phyloP scores from a whole-genome alignment of 2,329 filamentous ascomycete genomes.

The Neonectria coccinea region DNA sequence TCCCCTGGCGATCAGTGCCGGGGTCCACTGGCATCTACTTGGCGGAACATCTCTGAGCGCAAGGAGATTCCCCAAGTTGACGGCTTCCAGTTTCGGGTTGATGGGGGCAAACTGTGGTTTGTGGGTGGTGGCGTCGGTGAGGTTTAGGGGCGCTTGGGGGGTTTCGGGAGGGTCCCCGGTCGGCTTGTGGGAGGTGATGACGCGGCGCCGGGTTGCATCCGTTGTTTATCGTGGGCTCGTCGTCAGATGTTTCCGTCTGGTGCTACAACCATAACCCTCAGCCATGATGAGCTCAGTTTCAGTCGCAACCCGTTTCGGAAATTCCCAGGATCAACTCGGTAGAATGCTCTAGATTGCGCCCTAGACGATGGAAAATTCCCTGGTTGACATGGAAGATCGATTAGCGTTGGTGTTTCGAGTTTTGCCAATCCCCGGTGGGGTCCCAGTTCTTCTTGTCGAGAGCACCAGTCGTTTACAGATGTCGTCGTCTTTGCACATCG shows the following conservation, averaged over 20 bases:
- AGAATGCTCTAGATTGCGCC: slow-evolving; percentile 21
- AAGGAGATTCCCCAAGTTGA: slow-evolving; percentile 23
- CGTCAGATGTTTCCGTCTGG: slow-evolving; percentile 38
- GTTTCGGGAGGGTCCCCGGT: slow-evolving; percentile 13
- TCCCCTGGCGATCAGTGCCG: slow-evolving; percentile 38
- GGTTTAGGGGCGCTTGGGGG: slow-evolving; percentile 2
- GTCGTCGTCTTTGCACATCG: slow-evolving; percentile 7
- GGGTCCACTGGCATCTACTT: slow-evolving; percentile 36
- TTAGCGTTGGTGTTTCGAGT: slow-evolving; percentile 19
- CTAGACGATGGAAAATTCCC: slow-evolving; percentile 5
- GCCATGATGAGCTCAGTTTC: slow-evolving; percentile 36
- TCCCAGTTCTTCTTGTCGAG: neutral
- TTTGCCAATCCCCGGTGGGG: slow-evolving; percentile 8
- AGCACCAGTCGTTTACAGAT: slow-evolving; percentile 5
- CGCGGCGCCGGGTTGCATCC: slow-evolving; percentile 33
- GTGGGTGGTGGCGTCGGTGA: slow-evolving; percentile 18
- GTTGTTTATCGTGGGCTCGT: slow-evolving; percentile 30
- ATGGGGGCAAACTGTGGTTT: slow-evolving; percentile 20
- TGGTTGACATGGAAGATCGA: slow-evolving; percentile 6
- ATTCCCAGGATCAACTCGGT: slow-evolving; percentile 30
- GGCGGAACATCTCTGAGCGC: slow-evolving; percentile 39
- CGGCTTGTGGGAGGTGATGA: slow-evolving; percentile 34
- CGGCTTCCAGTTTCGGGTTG: slow-evolving; percentile 39
- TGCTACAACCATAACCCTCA: slow-evolving; percentile 25
- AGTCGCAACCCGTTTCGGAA: slow-evolving; percentile 41